Conservation (phyloP, 2,329 filamentous ascomycete species). For the Beauveria pseudobassiana region DNA sequence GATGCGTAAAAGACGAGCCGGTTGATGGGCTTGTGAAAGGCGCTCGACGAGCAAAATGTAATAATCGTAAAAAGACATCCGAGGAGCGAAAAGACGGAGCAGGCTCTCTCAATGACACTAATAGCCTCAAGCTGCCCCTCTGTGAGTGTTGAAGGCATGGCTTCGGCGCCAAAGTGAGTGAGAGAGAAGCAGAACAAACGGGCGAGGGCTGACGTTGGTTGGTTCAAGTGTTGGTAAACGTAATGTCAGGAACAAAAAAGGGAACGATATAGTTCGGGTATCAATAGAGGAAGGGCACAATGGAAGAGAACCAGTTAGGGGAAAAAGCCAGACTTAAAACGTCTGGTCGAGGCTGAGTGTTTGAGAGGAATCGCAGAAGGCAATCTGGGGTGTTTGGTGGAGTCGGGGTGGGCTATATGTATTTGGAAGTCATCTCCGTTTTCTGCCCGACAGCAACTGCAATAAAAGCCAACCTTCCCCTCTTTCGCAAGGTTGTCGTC, state of each 20-base stretch:
- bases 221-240: neutral
- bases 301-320: neutral
- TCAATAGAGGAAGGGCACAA: neutral
- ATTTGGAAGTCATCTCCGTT: neutral
- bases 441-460: neutral
- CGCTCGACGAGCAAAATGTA: constrained; percentile 60
- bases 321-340: neutral
- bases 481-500: neutral
- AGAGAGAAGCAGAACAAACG: neutral
- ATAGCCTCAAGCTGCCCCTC: constrained; percentile 44
- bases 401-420: constrained; percentile 6
- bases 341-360: neutral
- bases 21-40: constrained; percentile 83
- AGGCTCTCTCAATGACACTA: constrained; percentile 56
- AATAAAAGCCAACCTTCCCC: neutral
- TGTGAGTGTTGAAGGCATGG: constrained; percentile 10
- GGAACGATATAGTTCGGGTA: neutral
- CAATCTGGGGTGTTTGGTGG: constrained; percentile 1
- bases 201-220: neutral
- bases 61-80: constrained; percentile 65
- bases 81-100: constrained; percentile 62
- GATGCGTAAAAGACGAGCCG: constrained; percentile 77
- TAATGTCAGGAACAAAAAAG: neutral
- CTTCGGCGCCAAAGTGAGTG: neutral
- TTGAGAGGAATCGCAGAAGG: neutral